phyloP scores from a whole-genome alignment of 2,329 filamentous ascomycete genomes.

The Phaeoacremonium minimum region DNA sequence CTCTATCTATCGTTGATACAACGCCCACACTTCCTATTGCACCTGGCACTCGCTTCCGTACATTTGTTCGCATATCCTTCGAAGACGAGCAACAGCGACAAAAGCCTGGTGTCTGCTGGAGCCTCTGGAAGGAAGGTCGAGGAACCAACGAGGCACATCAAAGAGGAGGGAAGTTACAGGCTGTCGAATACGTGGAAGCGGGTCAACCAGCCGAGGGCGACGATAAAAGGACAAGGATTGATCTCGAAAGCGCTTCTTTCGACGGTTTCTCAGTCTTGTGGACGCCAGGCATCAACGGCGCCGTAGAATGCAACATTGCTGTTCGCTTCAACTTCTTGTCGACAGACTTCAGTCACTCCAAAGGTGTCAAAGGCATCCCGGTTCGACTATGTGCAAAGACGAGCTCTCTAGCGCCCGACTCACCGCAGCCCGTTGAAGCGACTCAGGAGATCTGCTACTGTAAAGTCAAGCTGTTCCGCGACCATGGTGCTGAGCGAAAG shows the following conservation, averaged over 20 bases:
- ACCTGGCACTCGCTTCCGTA: constrained; percentile 72
- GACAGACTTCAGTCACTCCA: constrained; percentile 97
- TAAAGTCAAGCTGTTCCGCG: constrained; percentile 95
- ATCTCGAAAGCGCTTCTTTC: constrained; percentile 75
- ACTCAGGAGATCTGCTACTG: constrained; percentile 80
- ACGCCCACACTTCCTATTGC: constrained; percentile 53
- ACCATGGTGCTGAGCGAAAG: constrained; percentile 93
- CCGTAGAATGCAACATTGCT: constrained; percentile 76
- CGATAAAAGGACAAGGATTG: constrained; percentile 63
- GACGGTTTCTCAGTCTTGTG: constrained; percentile 92
- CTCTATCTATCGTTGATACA: constrained; percentile 78
- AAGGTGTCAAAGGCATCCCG: constrained; percentile 96
- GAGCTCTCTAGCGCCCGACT: constrained; percentile 54
- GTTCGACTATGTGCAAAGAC: constrained; percentile 93
- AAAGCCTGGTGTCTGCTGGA: constrained; percentile 70
- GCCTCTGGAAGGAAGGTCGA: constrained; percentile 86
- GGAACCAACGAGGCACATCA: constrained; percentile 96
- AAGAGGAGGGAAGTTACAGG: constrained; percentile 84
- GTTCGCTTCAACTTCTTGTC: constrained; percentile 98
- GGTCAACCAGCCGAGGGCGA: constrained; percentile 56
- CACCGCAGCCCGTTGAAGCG: constrained; percentile 39
- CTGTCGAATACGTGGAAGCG: constrained; percentile 85
- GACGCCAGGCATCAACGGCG: constrained; percentile 67
- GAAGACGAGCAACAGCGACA: constrained; percentile 91
- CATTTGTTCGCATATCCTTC: constrained; percentile 91